Evolutionary conservation across 371 early-diverging fungal species (phyloP).

Genomic region (Fennellomyces sp.): DNA sequence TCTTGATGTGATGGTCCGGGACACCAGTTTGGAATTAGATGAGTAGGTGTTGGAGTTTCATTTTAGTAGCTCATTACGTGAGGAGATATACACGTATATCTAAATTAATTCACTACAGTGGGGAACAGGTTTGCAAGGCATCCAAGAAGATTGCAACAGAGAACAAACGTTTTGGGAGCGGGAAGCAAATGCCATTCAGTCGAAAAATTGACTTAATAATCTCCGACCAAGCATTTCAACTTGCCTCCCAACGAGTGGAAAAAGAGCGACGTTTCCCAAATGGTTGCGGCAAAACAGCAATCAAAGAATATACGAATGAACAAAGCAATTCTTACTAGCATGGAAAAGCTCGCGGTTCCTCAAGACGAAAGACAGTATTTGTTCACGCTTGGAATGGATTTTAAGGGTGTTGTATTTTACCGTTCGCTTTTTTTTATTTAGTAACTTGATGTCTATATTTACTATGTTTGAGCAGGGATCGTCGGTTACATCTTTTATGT

Average conservation of each 20-base stretch:
- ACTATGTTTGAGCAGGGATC: not conserved
- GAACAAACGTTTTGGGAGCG: conserved; percentile 4
- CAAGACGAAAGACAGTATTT: not conserved
- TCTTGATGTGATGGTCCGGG: not conserved
- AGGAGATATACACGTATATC: too few relatives aligned
- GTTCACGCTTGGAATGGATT: conserved; percentile 8
- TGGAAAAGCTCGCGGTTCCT: not conserved
- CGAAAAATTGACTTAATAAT: conserved; percentile 5
- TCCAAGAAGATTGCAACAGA: not conserved
- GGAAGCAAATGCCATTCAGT: not conserved
- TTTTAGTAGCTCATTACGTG: too few relatives aligned
- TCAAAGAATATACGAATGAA: conserved; percentile 11
- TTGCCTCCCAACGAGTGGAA: conserved; percentile 10
- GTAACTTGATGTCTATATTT: not conserved
- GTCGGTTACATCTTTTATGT: conserved; percentile 9
- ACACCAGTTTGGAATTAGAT: not conserved
- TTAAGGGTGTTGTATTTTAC: conserved; percentile 3
- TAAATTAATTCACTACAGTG: not conserved
- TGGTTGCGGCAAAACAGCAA: conserved; percentile 4
- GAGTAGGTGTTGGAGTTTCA: too few relatives aligned
- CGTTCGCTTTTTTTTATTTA: not conserved
- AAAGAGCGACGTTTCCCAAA: not conserved
- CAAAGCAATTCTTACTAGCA: conserved; percentile 8
- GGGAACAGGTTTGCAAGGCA: conserved; percentile 6
- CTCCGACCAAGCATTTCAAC: not conserved